Evolutionary conservation across 1,139 yeast genomes (phyloP), one percentile per base, ranked within the genome.

Genomic region (Candida smagusa): DNA sequence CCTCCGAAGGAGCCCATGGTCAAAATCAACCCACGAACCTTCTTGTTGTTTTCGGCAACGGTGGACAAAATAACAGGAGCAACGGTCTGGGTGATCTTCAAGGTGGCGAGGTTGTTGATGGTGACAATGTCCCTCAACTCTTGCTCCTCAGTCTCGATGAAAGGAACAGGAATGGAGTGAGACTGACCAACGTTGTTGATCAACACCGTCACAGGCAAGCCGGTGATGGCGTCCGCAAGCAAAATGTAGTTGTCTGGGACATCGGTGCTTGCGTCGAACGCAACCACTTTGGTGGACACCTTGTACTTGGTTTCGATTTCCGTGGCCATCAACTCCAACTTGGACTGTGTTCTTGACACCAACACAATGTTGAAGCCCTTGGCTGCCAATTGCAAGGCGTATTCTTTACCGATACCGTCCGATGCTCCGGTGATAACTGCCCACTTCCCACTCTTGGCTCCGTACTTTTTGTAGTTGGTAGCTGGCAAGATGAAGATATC

Each of bases 1-100:
- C 97, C 99, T 37, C 96, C 96, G 58, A 92, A 92, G 2, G 97
- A 90, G 28, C 98, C 97, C 97, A 92, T 88, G 30, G 95, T 89
- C 54, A 92, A 68, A 43, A 94, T 77, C 53, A 92, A 75, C 29
- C 96, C 96, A 45, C 77, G 74, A 22, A 65, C 56, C 33, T 63
- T 61, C 46, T 63, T 58, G 45, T 57, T 48, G 46, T 68, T 58
- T 30, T 62, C 47, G 22, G 53, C 50, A 26, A 79, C 76, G 31
- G 84, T 76, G n/a, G 69, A 60, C 35, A 74, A 63, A 52, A 89
- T 79, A 11, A 66, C 58, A 30, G 97, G 96, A 5, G 83, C 72
- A 28, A 89, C 77, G 19, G 77, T 63, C 58, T 86, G 87, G 16
- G 98, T 89, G 47, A 89, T 78, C 50, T 82, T 79, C 52, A 92